Percentiles rank a stretch among this genome's conserved stretches.
These are phyloP conservation scores for Syncephalastrum contaminatum DNA, from an alignment of 371 early-diverging fungal species.

Conservation along the genomic window DNA sequence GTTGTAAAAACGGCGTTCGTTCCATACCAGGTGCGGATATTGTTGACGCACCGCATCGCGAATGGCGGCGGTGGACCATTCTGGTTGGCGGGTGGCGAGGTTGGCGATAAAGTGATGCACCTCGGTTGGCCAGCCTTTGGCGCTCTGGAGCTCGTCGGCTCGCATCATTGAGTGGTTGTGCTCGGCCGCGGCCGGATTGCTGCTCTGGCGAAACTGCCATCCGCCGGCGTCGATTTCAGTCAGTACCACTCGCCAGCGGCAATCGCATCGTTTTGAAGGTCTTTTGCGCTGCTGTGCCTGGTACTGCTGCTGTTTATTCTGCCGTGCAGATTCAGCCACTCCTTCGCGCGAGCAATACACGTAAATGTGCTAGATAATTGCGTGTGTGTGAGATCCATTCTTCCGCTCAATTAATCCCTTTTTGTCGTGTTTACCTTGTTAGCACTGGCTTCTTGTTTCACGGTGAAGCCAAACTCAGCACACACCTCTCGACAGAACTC, in stretches of 20 bases:
- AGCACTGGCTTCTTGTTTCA: slow-evolving; percentile 48
- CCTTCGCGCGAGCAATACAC: slow-evolving; percentile 67
- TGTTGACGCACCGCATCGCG: slow-evolving; percentile 52
- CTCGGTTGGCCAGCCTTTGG: slow-evolving; percentile 44
- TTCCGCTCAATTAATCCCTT: slow-evolving; percentile 1
- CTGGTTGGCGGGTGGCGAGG: slow-evolving; percentile 33
- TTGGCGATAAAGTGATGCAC: slow-evolving; percentile 38
- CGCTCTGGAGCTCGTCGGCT: slow-evolving; percentile 50
- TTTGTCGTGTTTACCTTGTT: slow-evolving; percentile 31
- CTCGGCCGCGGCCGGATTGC: slow-evolving; percentile 55
- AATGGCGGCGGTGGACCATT: slow-evolving; percentile 50
- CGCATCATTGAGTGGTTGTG: slow-evolving; percentile 62
- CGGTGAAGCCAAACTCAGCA: slow-evolving; percentile 43
- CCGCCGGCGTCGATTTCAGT: slow-evolving; percentile 53
- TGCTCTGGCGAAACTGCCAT: slow-evolving; percentile 61
- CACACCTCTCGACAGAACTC: slow-evolving; percentile 38
- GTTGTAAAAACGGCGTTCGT: slow-evolving; percentile 63
- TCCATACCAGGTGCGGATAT: slow-evolving; percentile 59
- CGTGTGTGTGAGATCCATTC: not conserved
- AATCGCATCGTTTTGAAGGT: slow-evolving; percentile 60
- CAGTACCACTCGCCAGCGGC: slow-evolving; percentile 64
- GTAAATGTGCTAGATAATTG: slow-evolving; percentile 52
- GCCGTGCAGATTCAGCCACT: slow-evolving; percentile 57
- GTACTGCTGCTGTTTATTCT: slow-evolving; percentile 25
- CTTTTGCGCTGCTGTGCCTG: slow-evolving; percentile 52